Evolutionary conservation across 495 filamentous ascomycete genomes (phyloP), one percentile per base, ranked within the genome.

Genomic region (Xylaria grammica): DNA sequence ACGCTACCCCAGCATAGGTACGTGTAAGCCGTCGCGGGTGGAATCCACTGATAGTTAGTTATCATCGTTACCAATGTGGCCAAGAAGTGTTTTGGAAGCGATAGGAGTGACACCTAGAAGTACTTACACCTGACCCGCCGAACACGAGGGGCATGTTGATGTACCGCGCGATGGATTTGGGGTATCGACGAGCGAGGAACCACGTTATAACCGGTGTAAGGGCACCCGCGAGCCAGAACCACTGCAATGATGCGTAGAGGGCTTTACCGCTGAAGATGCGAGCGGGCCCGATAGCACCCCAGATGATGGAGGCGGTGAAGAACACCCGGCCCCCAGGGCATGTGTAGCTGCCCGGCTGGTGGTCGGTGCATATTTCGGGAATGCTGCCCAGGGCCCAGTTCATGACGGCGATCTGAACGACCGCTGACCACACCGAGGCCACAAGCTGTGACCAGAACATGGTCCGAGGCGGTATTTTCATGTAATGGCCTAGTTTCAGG

Each of bases 1-100:
- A 90, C 84, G 34, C 86, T 79, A n/a, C 86, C 88, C 89, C 89
- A 91, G 65, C 83, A 80, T 48, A 87, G 84, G 69, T 89, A 91
- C 66, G 84, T 90, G 54, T 87, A 83, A 1, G 87, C 82, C 1
- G 85, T 88, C 4, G 88, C 88, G 0, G 88, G 89, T 1, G 89
- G 88, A 10, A 91, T 83, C 62, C 54, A 57, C 40, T 42, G 40
- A 42, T 17, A 36, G 40, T 42, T 17, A 42, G 40, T 42, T 42
- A 42, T 42, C 40, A 15, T 17, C 40, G 3, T 42, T 42, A 4
- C 17, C 7, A 42, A 17, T 15, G 15, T 42, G 6, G 17, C 3
- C 15, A 10, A 15, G 8, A 42, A 42, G 17, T 36, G 11, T 6
- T 36, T 36, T 36, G 34, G 34, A 36, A 36, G 6, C 8, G 6